Percentiles rank a stretch among this genome's conserved stretches.
These are phyloP conservation scores for Strobilomyces echinocephalus DNA, from an alignment of 768 basidiomycete species.

Conservation along the genomic window DNA sequence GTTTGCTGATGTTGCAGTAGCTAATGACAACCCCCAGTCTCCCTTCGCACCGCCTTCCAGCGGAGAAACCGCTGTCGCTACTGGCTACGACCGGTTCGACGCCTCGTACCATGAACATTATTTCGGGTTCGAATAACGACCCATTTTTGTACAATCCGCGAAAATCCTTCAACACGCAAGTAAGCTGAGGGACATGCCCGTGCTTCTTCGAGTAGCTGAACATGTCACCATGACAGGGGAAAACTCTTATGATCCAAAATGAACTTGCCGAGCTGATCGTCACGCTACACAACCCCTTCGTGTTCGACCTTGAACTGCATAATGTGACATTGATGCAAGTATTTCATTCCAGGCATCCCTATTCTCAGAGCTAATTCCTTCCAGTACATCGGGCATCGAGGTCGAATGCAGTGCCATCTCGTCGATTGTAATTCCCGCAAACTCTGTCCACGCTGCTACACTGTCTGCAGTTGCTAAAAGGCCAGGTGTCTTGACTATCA, in stretches of 20 bases:
- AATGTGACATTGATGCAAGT: slow-evolving; percentile 73
- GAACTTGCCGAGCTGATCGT: slow-evolving; percentile 80
- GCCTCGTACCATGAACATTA: slow-evolving; percentile 39
- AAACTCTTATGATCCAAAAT: slow-evolving; percentile 71
- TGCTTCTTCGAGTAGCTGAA: slow-evolving; percentile 3
- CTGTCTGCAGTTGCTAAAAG: slow-evolving; percentile 62
- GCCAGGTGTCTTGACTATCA: slow-evolving; percentile 63
- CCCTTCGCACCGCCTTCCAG: slow-evolving; percentile 62
- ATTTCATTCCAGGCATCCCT: neutral
- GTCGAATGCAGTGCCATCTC: slow-evolving; percentile 65
- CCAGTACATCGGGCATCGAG: slow-evolving; percentile 75
- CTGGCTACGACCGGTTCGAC: slow-evolving; percentile 40
- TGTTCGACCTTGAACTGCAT: slow-evolving; percentile 87
- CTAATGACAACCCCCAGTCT: slow-evolving; percentile 42
- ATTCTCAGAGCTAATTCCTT: slow-evolving; percentile 7
- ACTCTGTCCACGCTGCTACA: slow-evolving; percentile 66
- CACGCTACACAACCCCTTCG: slow-evolving; percentile 85
- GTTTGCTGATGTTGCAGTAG: neutral
- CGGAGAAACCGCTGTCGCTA: slow-evolving; percentile 64
- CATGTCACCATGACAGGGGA: slow-evolving; percentile 35
- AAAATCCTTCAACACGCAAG: slow-evolving; percentile 53
- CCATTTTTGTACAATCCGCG: slow-evolving; percentile 94
- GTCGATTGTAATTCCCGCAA: slow-evolving; percentile 62
- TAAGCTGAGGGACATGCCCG: slow-evolving; percentile 27
- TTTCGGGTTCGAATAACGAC: slow-evolving; percentile 59